These are phyloP conservation scores for Vitis hybrid DNA, from an alignment of 177 flowering plant species.

Conservation along the genomic window DNA sequence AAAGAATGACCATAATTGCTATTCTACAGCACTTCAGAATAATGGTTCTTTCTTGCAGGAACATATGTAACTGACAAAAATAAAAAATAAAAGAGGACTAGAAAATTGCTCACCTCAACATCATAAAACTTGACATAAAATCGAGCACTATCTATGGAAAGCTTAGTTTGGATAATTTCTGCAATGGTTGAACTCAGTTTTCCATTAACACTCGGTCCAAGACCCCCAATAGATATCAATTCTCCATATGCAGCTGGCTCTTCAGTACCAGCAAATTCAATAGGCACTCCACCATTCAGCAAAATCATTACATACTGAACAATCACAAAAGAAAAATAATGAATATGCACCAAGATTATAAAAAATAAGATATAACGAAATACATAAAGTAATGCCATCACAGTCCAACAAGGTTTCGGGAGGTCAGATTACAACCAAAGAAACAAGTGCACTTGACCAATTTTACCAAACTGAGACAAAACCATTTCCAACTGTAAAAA, in stretches of 20 bases:
- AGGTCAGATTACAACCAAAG: too few relatives aligned
- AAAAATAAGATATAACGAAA: neutral
- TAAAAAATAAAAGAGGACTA: neutral
- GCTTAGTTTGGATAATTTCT: conserved; percentile 84
- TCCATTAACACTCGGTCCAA: conserved; percentile 74
- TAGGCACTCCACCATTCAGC: conserved; percentile 83
- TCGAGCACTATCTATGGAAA: conserved; percentile 71
- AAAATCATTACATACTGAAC: conserved; percentile 89
- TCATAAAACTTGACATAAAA: conserved; percentile 89
- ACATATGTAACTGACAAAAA: neutral
- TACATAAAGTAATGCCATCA: neutral
- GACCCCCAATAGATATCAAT: conserved; percentile 82
- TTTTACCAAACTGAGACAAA: too few relatives aligned
- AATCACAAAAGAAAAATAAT: conserved; percentile 1
- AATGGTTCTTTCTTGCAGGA: neutral
- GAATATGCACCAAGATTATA: neutral
- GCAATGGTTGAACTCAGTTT: conserved; percentile 81
- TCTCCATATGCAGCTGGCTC: conserved; percentile 96
- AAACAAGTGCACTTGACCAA: too few relatives aligned
- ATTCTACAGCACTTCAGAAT: too few relatives aligned
- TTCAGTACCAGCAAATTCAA: conserved; percentile 85
- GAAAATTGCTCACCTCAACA: conserved; percentile 38
- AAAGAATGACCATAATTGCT: neutral
- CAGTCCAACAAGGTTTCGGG: neutral
- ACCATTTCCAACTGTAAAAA: too few relatives aligned